Conservation (phyloP, 108 stramenopile species). For the Fistulifera pelliculosa region DNA sequence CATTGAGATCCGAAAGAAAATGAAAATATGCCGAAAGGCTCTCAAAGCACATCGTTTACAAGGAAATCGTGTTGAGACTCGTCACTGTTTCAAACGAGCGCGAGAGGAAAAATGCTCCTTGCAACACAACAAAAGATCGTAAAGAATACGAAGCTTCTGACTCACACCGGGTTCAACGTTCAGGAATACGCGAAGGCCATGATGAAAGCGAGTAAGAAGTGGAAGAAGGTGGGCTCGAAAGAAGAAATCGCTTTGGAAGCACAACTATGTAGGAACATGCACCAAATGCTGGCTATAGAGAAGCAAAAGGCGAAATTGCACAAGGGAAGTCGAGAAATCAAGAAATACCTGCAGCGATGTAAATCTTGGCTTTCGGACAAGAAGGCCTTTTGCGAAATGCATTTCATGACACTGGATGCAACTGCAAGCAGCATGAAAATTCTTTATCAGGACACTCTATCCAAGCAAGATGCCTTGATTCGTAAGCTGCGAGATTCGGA, state of each 20-base stretch:
- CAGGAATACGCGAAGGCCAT: constrained; percentile 14
- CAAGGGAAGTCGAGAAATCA: constrained; percentile 8
- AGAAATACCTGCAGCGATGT: constrained; percentile 12
- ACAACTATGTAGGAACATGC: constrained; percentile 13
- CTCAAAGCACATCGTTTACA: constrained; percentile 11
- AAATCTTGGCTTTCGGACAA: constrained; percentile 15
- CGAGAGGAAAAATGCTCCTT: constrained; percentile 6
- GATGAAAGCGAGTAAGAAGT: constrained; percentile 9
- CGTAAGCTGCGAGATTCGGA: constrained; percentile 4
- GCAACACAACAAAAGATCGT: constrained; percentile 3
- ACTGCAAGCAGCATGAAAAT: constrained; percentile 4
- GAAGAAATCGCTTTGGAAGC: constrained; percentile 13
- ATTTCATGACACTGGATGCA: constrained; percentile 16
- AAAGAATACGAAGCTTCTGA: not conserved
- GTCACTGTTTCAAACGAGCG: constrained; percentile 9
- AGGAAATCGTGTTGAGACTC: constrained; percentile 12
- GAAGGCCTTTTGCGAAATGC: constrained; percentile 11
- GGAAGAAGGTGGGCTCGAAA: constrained; percentile 5
- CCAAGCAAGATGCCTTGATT: constrained; percentile 6
- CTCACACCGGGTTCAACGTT: not conserved
- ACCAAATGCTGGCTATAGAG: constrained; percentile 13
- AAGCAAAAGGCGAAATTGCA: constrained; percentile 13
- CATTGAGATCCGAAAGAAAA: constrained; percentile 4
- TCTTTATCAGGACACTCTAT: constrained; percentile 9
- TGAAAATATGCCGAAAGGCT: constrained; percentile 4